phyloP scores from a whole-genome alignment of 768 basidiomycete genomes.

The Suillus americanus region DNA sequence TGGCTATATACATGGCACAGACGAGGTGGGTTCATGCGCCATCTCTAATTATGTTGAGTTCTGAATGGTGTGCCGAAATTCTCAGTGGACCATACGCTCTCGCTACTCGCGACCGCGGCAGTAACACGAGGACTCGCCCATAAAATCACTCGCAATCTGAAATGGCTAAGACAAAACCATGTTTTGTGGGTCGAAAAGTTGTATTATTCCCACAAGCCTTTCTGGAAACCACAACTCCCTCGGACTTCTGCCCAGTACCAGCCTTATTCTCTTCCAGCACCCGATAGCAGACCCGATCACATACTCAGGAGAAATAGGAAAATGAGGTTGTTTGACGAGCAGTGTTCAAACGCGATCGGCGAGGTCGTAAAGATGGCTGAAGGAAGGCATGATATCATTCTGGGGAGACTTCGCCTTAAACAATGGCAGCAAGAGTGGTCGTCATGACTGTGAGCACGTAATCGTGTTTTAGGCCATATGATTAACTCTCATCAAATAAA shows the following conservation, averaged over 20 bases:
- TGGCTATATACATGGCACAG: constrained; percentile 57
- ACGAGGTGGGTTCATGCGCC: constrained; percentile 42
- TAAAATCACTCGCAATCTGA: constrained; percentile 52
- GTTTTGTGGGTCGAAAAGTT: constrained; percentile 25
- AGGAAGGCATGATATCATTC: constrained; percentile 45
- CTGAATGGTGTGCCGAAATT: background rate
- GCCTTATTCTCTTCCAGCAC: constrained; percentile 14
- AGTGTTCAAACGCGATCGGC: constrained; percentile 47
- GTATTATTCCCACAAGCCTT: constrained; percentile 19
- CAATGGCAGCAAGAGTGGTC: constrained; percentile 22
- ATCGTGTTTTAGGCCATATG: background rate
- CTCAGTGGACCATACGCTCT: constrained; percentile 68
- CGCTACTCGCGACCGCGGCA: constrained; percentile 60
- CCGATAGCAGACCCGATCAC: constrained; percentile 14
- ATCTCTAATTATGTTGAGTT: constrained; percentile 15
- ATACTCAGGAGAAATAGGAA: constrained; percentile 19
- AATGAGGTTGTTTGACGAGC: constrained; percentile 32
- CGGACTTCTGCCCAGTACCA: constrained; percentile 20
- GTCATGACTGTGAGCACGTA: background rate
- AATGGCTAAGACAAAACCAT: constrained; percentile 31
- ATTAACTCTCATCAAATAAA: background rate
- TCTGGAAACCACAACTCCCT: constrained; percentile 42
- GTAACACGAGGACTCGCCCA: constrained; percentile 64
- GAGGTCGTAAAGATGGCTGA: constrained; percentile 62
- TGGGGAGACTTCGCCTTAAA: constrained; percentile 45